Percentiles rank a stretch among this genome's conserved stretches.
phyloP scores from a whole-genome alignment of 2,329 filamentous ascomycete species.

The Madurella mycetomatis region DNA sequence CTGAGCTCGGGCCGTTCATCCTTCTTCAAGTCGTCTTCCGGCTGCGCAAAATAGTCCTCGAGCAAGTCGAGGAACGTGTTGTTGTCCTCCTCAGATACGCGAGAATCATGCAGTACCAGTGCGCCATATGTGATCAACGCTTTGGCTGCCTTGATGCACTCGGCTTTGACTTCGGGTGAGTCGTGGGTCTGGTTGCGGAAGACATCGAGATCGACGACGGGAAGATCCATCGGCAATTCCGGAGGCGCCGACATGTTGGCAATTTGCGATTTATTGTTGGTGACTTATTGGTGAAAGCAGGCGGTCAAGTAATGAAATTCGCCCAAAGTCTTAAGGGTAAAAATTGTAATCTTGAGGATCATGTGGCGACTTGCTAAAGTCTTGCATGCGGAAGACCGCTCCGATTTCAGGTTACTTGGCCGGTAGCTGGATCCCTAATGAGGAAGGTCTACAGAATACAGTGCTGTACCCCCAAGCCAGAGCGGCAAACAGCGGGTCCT shows the following conservation, averaged over 20 bases:
- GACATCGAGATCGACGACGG: conserved; percentile 55
- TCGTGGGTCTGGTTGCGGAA: conserved; percentile 44
- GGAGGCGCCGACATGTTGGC: conserved; percentile 2
- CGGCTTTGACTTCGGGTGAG: conserved; percentile 43
- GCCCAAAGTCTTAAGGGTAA: neutral
- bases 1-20: conserved; percentile 56
- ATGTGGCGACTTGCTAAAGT: too few species aligned
- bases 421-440: neutral
- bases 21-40: conserved; percentile 39
- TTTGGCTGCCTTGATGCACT: conserved; percentile 51
- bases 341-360: too few species aligned
- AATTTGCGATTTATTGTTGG: neutral
- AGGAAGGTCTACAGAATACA: conserved; percentile 19
- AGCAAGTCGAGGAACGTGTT: conserved; percentile 55
- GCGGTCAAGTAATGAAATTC: neutral
- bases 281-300: neutral
- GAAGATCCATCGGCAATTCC: conserved; percentile 48
- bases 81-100: conserved; percentile 54
- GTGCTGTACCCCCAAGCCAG: neutral
- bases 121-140: conserved; percentile 58
- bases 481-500: conserved; percentile 4
- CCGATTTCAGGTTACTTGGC: conserved; percentile 1
- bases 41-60: conserved; percentile 62
- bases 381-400: too few species aligned
- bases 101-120: conserved; percentile 56